Evolutionary conservation across 257 asterid species (phyloP).

Genomic region (Hygrophila difformis): DNA sequence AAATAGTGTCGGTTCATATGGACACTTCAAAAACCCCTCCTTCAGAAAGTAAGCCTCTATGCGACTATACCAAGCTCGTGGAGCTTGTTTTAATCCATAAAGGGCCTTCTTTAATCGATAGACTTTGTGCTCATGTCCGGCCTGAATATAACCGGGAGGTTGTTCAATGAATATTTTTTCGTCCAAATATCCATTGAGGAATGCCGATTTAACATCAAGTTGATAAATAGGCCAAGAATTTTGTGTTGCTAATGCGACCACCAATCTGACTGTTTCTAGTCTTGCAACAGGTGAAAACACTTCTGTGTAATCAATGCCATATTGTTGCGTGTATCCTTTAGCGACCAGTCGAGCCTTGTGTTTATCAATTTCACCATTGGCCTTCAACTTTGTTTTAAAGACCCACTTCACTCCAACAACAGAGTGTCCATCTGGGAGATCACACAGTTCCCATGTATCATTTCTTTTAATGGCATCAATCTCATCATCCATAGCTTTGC

Average conservation of each 20-base stretch:
- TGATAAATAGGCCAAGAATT: slow-evolving; percentile 10
- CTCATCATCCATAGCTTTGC: background rate
- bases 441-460: background rate
- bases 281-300: no score
- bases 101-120: no score
- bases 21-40: no score
- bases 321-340: background rate
- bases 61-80: no score
- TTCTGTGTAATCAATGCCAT: background rate
- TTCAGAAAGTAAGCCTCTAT: no score
- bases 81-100: no score
- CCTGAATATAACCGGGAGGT: background rate
- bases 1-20: no score
- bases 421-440: background rate
- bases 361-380: slow-evolving; percentile 3
- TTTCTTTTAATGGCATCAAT: no score
- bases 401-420: background rate
- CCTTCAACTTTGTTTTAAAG: slow-evolving; percentile 1
- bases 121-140: background rate
- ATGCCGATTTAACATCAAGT: slow-evolving; percentile 2
- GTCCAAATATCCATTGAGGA: background rate
- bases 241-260: background rate
- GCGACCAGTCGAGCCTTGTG: background rate
- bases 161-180: background rate
- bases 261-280: no score